Evolutionary conservation across 371 early-diverging fungal species (phyloP).

Genomic region (Chytridiales sp.): DNA sequence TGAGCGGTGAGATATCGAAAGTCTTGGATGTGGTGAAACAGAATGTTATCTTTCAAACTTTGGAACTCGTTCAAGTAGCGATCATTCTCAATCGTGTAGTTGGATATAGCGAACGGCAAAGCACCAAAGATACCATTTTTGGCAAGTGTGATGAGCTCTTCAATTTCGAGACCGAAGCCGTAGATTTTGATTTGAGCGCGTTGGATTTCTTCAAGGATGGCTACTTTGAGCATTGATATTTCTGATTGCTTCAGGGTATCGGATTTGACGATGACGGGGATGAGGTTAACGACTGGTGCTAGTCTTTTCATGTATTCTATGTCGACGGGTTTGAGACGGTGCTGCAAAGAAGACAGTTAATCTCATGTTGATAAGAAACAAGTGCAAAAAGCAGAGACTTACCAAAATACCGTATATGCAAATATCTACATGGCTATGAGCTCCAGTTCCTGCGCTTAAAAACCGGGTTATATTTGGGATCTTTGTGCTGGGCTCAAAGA

Average conservation of each 20-base stretch:
- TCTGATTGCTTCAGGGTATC: constrained; percentile 65
- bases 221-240: constrained; percentile 53
- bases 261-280: constrained; percentile 63
- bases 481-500: constrained; percentile 38
- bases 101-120: constrained; percentile 28
- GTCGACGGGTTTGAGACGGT: constrained; percentile 50
- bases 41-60: constrained; percentile 29
- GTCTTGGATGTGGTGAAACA: constrained; percentile 51
- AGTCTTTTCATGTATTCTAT: constrained; percentile 66
- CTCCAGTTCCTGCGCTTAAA: constrained; percentile 44
- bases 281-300: constrained; percentile 56
- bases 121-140: constrained; percentile 20
- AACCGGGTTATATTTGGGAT: constrained; percentile 22
- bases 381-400: neutral
- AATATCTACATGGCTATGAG: constrained; percentile 68
- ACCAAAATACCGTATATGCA: constrained; percentile 65
- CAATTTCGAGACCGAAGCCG: constrained; percentile 29
- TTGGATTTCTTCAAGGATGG: constrained; percentile 48
- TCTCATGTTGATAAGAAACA: neutral
- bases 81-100: too few species aligned
- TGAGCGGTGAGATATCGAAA: constrained; percentile 54
- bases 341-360: constrained; percentile 1
- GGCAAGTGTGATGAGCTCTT: constrained; percentile 25
- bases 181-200: constrained; percentile 47
- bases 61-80: constrained; percentile 41